These are phyloP conservation scores for Jaltomata sinuosa DNA, from an alignment of 257 asterid genomes.

Conservation along the genomic window DNA sequence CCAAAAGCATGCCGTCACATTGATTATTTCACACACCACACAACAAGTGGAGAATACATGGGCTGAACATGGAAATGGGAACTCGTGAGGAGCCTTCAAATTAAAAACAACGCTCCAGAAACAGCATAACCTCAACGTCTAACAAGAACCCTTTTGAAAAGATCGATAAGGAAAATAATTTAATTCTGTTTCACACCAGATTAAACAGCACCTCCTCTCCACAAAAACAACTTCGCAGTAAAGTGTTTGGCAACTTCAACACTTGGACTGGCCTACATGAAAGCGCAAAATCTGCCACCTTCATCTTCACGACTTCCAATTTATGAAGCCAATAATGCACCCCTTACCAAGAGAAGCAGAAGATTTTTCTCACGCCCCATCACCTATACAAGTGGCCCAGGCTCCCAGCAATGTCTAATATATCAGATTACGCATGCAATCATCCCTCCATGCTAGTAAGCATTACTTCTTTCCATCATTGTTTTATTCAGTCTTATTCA, in stretches of 20 bases:
- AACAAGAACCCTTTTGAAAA: background rate
- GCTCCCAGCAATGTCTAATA: background rate
- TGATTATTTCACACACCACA: background rate
- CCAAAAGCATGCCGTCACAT: background rate
- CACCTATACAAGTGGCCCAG: background rate
- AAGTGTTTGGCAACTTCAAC: background rate
- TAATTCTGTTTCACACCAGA: background rate
- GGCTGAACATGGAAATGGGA: background rate
- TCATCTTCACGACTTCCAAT: background rate
- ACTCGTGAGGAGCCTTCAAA: background rate
- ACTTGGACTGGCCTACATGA: background rate
- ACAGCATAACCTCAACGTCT: background rate
- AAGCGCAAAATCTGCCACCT: background rate
- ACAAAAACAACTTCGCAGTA: background rate
- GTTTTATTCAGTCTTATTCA: background rate
- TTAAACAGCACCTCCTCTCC: background rate
- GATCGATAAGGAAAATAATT: background rate
- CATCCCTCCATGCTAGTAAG: background rate
- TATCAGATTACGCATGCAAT: background rate
- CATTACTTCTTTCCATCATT: background rate
- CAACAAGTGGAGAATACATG: background rate
- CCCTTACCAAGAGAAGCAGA: background rate
- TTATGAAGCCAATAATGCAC: background rate
- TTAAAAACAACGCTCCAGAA: background rate
- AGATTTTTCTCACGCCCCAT: background rate